Conservation (phyloP, 2,329 filamentous ascomycete species). For the Shiraia bambusicola region DNA sequence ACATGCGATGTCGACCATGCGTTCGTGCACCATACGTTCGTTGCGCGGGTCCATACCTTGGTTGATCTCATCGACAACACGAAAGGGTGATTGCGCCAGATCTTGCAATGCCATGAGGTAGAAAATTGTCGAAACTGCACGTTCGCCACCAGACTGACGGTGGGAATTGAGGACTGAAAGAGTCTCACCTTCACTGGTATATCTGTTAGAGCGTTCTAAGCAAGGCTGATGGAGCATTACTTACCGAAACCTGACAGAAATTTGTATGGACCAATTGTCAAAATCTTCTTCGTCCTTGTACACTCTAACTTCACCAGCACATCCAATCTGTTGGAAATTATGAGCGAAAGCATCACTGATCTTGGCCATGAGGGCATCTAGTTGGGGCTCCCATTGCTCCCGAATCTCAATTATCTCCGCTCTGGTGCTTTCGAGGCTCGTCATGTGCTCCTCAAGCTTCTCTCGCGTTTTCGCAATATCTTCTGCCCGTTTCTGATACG, state of each 20-base stretch:
- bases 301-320: constrained; percentile 84
- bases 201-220: constrained; percentile 9
- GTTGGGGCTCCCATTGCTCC: constrained; percentile 75
- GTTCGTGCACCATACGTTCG: constrained; percentile 95
- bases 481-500: constrained; percentile 58
- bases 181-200: constrained; percentile 63
- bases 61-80: constrained; percentile 98
- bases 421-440: constrained; percentile 58
- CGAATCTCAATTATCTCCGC: constrained; percentile 66
- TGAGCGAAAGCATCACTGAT: constrained; percentile 91
- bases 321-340: constrained; percentile 92
- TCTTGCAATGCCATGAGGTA: constrained; percentile 98
- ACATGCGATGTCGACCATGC: constrained; percentile 97
- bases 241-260: constrained; percentile 91
- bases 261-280: constrained; percentile 89
- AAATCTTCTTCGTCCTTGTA: constrained; percentile 89
- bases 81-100: constrained; percentile 91
- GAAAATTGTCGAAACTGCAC: constrained; percentile 95
- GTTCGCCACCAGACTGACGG: constrained; percentile 93
- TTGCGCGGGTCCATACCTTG: constrained; percentile 99
- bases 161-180: constrained; percentile 86
- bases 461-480: constrained; percentile 67
- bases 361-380: constrained; percentile 74
- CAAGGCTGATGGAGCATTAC: constrained; percentile 19
- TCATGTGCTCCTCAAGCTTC: constrained; percentile 59